These are phyloP conservation scores for Trichosanthes truncata DNA, from an alignment of 306 rosid species.

Conservation along the genomic window DNA sequence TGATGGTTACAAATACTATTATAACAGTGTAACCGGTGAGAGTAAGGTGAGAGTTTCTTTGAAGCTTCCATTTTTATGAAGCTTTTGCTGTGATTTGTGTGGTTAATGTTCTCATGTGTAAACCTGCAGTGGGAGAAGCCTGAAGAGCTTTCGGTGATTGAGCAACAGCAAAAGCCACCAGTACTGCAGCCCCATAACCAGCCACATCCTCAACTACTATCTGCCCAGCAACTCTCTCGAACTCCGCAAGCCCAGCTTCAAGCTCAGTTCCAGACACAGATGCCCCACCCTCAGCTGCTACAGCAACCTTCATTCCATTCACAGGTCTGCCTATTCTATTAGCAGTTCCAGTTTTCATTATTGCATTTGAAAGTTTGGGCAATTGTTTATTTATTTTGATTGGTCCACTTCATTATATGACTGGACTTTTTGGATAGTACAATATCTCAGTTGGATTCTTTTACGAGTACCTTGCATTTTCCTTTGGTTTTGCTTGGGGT, in stretches of 20 bases:
- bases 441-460: neutral
- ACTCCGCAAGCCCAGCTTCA: slow-evolving; percentile 50
- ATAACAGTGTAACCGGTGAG: slow-evolving; percentile 74
- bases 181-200: slow-evolving; percentile 46
- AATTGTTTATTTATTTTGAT: slow-evolving; percentile 9
- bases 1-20: slow-evolving; percentile 82
- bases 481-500: neutral
- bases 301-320: slow-evolving; percentile 49
- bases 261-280: slow-evolving; percentile 47
- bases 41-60: slow-evolving; percentile 56
- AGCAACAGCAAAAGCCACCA: slow-evolving; percentile 56
- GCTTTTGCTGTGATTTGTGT: slow-evolving; percentile 6
- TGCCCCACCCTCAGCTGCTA: slow-evolving; percentile 40
- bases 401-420: neutral
- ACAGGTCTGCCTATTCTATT: slow-evolving; percentile 27
- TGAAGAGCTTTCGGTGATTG: slow-evolving; percentile 49
- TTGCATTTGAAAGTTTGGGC: neutral
- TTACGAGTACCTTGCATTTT: neutral
- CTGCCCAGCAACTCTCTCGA: slow-evolving; percentile 49
- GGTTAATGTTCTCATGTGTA: neutral
- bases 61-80: slow-evolving; percentile 9
- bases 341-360: neutral
- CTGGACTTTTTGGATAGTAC: neutral
- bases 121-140: slow-evolving; percentile 93
- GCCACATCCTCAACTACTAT: slow-evolving; percentile 36